Percentiles rank a stretch among this genome's conserved stretches.
Conservation (phyloP, 2,329 filamentous ascomycete genomes). For the Ascochyta lentis region DNA sequence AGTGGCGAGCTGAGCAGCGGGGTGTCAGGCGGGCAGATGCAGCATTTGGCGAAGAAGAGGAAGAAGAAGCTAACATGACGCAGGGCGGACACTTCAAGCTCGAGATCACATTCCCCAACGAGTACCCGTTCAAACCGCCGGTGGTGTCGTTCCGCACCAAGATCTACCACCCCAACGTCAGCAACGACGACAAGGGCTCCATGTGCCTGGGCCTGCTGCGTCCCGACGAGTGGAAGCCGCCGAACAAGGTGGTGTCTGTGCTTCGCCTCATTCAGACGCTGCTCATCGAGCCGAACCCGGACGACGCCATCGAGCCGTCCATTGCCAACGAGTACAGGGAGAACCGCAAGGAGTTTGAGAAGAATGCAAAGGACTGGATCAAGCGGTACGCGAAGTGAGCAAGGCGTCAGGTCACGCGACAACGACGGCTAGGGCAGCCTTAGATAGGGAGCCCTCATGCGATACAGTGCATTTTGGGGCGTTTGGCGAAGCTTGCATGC, state of each 20-base stretch:
- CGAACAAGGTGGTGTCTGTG: conserved; percentile 75
- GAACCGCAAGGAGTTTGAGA: conserved; percentile 72
- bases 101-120: conserved; percentile 72
- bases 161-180: conserved; percentile 95
- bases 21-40: conserved; percentile 2
- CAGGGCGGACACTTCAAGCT: conserved; percentile 78
- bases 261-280: conserved; percentile 78
- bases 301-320: conserved; percentile 84
- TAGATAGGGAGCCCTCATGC: not conserved
- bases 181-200: conserved; percentile 81
- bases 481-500: conserved; percentile 39
- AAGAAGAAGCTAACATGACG: conserved; percentile 16
- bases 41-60: not conserved
- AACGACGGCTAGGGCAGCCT: not conserved
- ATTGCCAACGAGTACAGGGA: conserved; percentile 85
- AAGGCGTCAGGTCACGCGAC: conserved; percentile 12
- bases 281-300: conserved; percentile 80
- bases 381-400: conserved; percentile 68
- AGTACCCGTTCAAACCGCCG: conserved; percentile 92
- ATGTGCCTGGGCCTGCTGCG: conserved; percentile 88
- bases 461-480: conserved; percentile 38
- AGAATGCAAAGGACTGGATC: conserved; percentile 76
- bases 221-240: conserved; percentile 90
- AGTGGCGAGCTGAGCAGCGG: too few species aligned
- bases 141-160: conserved; percentile 81